Percentiles rank a stretch among this genome's conserved stretches.
These are phyloP conservation scores for Syncephalastrum monosporum DNA, from an alignment of 371 early-diverging fungal genomes.

Conservation along the genomic window DNA sequence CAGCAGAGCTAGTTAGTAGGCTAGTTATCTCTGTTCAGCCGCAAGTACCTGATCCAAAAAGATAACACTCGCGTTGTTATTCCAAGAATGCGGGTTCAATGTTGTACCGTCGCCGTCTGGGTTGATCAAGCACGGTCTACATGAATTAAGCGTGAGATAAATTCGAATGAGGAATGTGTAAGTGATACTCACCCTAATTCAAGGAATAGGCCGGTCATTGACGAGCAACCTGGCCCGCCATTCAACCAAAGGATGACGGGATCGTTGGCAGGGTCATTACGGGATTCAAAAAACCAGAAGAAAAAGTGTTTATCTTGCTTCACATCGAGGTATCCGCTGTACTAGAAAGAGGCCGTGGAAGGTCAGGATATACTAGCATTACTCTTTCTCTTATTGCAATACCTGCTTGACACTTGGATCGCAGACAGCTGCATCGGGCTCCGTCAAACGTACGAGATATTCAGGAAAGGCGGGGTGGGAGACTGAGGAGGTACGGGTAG, in stretches of 20 bases:
- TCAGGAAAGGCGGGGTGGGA: slow-evolving; percentile 8
- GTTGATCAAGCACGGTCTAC: slow-evolving; percentile 68
- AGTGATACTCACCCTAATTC: slow-evolving; percentile 58
- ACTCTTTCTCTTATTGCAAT: slow-evolving; percentile 4
- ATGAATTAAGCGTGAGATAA: not conserved
- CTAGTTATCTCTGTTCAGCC: too few relatives aligned
- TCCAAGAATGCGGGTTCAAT: slow-evolving; percentile 66
- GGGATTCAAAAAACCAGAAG: slow-evolving; percentile 79
- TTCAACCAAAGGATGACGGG: slow-evolving; percentile 77
- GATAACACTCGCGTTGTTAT: slow-evolving; percentile 71
- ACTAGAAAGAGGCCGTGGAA: slow-evolving; percentile 27
- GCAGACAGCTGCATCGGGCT: slow-evolving; percentile 18
- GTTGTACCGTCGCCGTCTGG: slow-evolving; percentile 55
- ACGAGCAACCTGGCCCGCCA: slow-evolving; percentile 83
- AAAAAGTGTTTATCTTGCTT: slow-evolving; percentile 65
- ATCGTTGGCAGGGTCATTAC: slow-evolving; percentile 60
- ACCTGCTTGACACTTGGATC: slow-evolving; percentile 41
- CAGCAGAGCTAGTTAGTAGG: too few relatives aligned
- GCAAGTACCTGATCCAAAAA: slow-evolving; percentile 71
- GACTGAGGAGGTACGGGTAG: slow-evolving; percentile 5
- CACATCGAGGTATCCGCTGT: slow-evolving; percentile 77
- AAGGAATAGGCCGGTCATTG: slow-evolving; percentile 70
- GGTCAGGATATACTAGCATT: not conserved
- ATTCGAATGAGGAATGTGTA: not conserved
- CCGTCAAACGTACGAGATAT: slow-evolving; percentile 6